phyloP scores from a whole-genome alignment of 1,284 basidiomycete species.

The Inonotus obliquus region DNA sequence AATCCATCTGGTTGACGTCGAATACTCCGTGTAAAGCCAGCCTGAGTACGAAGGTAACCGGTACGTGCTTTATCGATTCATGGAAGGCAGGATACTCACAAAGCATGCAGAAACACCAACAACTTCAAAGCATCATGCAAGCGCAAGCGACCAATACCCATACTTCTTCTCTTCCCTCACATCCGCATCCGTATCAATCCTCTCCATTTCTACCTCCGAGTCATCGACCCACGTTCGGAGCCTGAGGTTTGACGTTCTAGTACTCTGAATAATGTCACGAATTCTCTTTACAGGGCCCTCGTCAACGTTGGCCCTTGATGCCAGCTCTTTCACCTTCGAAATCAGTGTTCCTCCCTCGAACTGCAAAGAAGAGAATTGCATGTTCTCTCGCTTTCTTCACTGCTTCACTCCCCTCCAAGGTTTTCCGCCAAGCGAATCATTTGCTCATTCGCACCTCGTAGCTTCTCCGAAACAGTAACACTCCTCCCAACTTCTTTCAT shows the following conservation, averaged over 20 bases:
- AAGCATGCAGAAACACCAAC: too few relatives aligned
- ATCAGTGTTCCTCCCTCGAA: neutral
- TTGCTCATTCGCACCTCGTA: constrained; percentile 32
- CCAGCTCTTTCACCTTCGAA: constrained; percentile 26
- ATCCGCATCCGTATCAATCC: too few relatives aligned
- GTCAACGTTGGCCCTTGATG: constrained; percentile 25
- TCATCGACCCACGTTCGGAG: constrained; percentile 27
- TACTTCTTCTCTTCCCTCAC: too few relatives aligned
- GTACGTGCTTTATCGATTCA: too few relatives aligned
- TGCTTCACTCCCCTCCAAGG: constrained; percentile 34
- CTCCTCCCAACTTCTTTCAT: constrained; percentile 29
- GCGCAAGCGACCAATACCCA: too few relatives aligned
- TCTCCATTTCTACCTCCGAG: constrained; percentile 27
- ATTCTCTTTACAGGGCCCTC: constrained; percentile 27
- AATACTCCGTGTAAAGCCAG: too few relatives aligned
- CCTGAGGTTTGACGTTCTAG: constrained; percentile 27
- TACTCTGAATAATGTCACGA: constrained; percentile 24
- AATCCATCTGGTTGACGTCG: too few relatives aligned
- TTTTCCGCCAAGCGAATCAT: constrained; percentile 30
- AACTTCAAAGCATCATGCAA: too few relatives aligned
- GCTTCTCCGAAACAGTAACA: constrained; percentile 30
- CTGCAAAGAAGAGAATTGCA: constrained; percentile 20
- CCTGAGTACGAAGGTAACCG: too few relatives aligned
- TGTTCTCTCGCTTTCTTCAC: constrained; percentile 30
- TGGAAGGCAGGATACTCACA: too few relatives aligned